These are phyloP conservation scores for Fusarium lateritium DNA, from an alignment of 2,329 filamentous ascomycete species.

Conservation along the genomic window DNA sequence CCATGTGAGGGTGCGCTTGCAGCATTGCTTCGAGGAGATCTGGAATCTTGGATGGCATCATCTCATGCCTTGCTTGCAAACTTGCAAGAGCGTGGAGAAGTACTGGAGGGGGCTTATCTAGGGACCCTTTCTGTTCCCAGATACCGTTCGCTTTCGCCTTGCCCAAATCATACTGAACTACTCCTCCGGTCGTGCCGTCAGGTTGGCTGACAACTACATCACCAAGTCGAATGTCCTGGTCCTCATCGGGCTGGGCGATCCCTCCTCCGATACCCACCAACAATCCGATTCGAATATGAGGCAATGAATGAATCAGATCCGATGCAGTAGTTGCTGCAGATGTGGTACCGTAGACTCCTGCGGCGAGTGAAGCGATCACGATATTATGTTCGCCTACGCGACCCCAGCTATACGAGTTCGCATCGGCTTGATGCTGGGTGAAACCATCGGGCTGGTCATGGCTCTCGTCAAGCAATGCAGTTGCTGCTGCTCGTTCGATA, in stretches of 20 bases:
- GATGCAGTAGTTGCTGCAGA: constrained; percentile 30
- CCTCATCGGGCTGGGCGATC: neutral
- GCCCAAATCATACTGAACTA: constrained; percentile 46
- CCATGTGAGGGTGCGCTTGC: constrained; percentile 16
- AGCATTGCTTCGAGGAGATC: constrained; percentile 2
- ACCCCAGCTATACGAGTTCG: constrained; percentile 49
- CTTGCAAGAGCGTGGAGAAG: constrained; percentile 26
- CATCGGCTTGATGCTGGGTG: constrained; percentile 30
- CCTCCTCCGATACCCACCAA: constrained; percentile 61
- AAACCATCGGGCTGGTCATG: constrained; percentile 30
- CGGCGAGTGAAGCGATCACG: constrained; percentile 46
- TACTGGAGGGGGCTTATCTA: constrained; percentile 24
- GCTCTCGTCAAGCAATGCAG: constrained; percentile 45
- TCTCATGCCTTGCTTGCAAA: constrained; percentile 33
- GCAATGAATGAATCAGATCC: constrained; percentile 30
- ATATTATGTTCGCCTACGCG: constrained; percentile 47
- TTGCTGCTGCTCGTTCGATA: constrained; percentile 47
- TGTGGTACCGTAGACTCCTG: constrained; percentile 31
- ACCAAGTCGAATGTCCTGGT: constrained; percentile 47
- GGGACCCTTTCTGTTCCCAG: constrained; percentile 20
- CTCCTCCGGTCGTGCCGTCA: constrained; percentile 24
- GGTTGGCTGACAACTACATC: constrained; percentile 50
- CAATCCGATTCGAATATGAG: constrained; percentile 36
- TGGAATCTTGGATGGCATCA: neutral
- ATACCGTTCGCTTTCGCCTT: constrained; percentile 12